Evolutionary conservation across 352 stramenopile species (phyloP), one percentile per base, ranked within the genome.

Genomic region (Pythium oligandrum): DNA sequence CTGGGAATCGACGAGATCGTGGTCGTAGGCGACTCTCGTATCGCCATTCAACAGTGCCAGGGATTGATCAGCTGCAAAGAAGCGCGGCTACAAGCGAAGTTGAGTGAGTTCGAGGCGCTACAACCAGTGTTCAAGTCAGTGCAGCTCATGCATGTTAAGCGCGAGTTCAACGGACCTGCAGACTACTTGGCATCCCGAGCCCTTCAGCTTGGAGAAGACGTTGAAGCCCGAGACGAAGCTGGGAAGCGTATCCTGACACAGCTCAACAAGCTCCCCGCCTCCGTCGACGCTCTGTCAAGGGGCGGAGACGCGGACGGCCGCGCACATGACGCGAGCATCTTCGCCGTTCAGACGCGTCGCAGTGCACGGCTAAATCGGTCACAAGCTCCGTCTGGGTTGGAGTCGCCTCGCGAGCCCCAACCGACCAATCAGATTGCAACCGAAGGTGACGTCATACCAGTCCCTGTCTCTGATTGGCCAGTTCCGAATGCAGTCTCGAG

Each of bases 91-190:
- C 38, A 42, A 42, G 38, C 11, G 11, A 11, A 11, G 38, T 42
- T 42, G 38, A 42, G 11, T 42, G 7, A 11, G 38, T 7, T 42
- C 38, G 11, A 11, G 11, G 38, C 7, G 11, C 11, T 42, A 11
- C 38, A 11, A 11, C 7, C 7, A 7, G 7, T 17, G 6, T 35
- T 50, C 17, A 4, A 17, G 7, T 55, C n/a, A 1, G 1, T 50
- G 1, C 44, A 55, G 44, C 47, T 55, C 3, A 44, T 61, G 7
- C 46, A 55, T 4, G 45, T 48, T 3, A 49, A 47, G 5, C 12
- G 54, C 1, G 39, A 61, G 12, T 61, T 45, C 47, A 61, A 60
- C 47, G 6, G 3, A 4, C 10, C 54, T 0, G 45, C 46, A 31
- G 54, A 61, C 46, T 55, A 55, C n/a, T 5, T 61, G 3, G 54